Evolutionary conservation across 164 flowering plant species (phyloP).

Genomic region (Umbellularia californica): DNA sequence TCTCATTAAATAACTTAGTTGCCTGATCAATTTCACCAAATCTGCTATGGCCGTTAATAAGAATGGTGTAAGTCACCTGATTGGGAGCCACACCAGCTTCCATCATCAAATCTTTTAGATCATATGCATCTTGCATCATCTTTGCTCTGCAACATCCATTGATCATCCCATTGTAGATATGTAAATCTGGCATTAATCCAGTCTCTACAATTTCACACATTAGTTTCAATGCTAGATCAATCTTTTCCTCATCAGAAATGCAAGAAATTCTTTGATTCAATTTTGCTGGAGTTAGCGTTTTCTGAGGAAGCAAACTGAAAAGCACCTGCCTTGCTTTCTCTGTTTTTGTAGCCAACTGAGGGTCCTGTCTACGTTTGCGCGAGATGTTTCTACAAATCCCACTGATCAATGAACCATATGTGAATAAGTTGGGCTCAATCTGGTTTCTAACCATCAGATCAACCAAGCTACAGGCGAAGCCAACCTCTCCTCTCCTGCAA

Average conservation of each 20-base stretch:
- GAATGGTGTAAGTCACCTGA: constrained; percentile 56
- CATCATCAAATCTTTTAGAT: constrained; percentile 36
- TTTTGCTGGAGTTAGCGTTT: constrained; percentile 9
- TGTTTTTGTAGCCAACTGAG: constrained; percentile 9
- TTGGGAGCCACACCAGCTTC: constrained; percentile 42
- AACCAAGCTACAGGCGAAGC: constrained; percentile 38
- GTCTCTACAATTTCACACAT: constrained; percentile 20
- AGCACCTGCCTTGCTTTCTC: constrained; percentile 28
- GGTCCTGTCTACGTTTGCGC: constrained; percentile 15
- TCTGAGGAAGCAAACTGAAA: constrained; percentile 32
- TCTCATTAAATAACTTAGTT: constrained; percentile 39
- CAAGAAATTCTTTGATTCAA: constrained; percentile 6
- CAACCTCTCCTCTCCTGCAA: constrained; percentile 47
- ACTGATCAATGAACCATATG: constrained; percentile 40
- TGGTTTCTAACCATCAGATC: constrained; percentile 46
- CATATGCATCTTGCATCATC: constrained; percentile 42
- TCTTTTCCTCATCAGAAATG: constrained; percentile 25
- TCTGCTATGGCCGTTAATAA: constrained; percentile 41
- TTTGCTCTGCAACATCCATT: constrained; percentile 37
- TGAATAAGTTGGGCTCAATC: constrained; percentile 32
- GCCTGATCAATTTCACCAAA: constrained; percentile 40
- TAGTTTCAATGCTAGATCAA: constrained; percentile 25
- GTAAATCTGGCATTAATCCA: constrained; percentile 35
- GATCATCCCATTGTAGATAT: constrained; percentile 42
- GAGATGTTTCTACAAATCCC: constrained; percentile 39